These are phyloP conservation scores for Alternaria arborescens DNA, from an alignment of 2,329 filamentous ascomycete genomes.

Conservation along the genomic window DNA sequence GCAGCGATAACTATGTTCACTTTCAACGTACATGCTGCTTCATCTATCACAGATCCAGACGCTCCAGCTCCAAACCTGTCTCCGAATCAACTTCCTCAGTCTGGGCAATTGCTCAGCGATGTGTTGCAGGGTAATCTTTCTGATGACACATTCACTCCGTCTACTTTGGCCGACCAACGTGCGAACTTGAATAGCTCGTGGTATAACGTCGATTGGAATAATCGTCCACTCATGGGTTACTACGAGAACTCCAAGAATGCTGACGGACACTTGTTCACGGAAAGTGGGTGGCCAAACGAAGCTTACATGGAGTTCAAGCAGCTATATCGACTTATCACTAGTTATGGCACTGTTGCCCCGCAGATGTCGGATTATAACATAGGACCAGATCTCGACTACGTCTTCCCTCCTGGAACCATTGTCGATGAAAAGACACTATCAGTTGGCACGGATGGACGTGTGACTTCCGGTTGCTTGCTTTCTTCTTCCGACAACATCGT, in stretches of 20 bases:
- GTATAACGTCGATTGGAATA: constrained; percentile 55
- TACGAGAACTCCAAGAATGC: constrained; percentile 55
- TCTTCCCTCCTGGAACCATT: constrained; percentile 63
- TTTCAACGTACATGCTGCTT: constrained; percentile 68
- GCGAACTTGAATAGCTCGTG: constrained; percentile 66
- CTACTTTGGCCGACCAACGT: constrained; percentile 60
- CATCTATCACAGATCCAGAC: constrained; percentile 47
- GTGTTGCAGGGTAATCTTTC: constrained; percentile 60
- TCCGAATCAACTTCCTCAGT: constrained; percentile 55
- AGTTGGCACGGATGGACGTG: constrained; percentile 49
- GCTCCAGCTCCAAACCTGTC: constrained; percentile 54
- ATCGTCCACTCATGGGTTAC: constrained; percentile 62
- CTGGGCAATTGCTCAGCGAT: constrained; percentile 56
- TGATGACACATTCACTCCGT: constrained; percentile 63
- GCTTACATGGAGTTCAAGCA: constrained; percentile 64
- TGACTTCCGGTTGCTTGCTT: constrained; percentile 65
- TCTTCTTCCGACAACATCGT: constrained; percentile 52
- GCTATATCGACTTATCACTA: constrained; percentile 63
- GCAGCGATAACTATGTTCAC: constrained; percentile 63
- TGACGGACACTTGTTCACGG: constrained; percentile 55
- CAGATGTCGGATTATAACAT: constrained; percentile 66
- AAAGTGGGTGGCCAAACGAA: constrained; percentile 71
- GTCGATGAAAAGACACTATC: constrained; percentile 41
- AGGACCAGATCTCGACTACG: constrained; percentile 57
- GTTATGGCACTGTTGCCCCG: constrained; percentile 65